Percentiles rank a stretch among this genome's conserved stretches.
Conservation (phyloP, 768 basidiomycete genomes). For the Rhodotorula babjevae region DNA sequence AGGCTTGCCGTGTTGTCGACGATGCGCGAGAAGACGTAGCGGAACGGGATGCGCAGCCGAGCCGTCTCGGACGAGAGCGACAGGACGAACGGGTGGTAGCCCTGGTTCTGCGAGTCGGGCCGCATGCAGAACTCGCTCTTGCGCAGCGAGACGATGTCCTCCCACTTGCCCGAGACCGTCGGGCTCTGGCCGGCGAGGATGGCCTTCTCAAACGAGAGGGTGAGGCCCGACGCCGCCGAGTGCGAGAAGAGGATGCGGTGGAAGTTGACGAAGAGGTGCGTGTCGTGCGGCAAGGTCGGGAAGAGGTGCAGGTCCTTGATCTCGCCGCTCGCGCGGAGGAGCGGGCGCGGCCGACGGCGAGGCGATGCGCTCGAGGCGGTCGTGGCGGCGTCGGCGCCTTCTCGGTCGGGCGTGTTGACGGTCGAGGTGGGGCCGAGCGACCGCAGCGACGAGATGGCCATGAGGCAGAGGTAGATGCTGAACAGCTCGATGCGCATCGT, state of each 20-base stretch:
- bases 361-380: background rate
- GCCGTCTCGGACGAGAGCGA: conserved; percentile 60
- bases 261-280: conserved; percentile 45
- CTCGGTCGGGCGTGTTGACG: background rate
- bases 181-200: conserved; percentile 59
- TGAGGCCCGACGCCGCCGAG: conserved; percentile 41
- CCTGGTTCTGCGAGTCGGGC: conserved; percentile 36
- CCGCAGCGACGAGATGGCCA: conserved; percentile 37
- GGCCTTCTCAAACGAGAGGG: conserved; percentile 49
- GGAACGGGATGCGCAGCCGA: conserved; percentile 72
- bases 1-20: conserved; percentile 65
- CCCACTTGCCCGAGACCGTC: conserved; percentile 58
- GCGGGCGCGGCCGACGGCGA: conserved; percentile 15
- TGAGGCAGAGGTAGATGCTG: conserved; percentile 59
- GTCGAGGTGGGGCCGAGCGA: conserved; percentile 7
- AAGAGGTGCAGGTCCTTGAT: conserved; percentile 36
- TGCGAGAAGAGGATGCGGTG: conserved; percentile 35
- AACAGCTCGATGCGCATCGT: conserved; percentile 51
- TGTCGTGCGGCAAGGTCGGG: conserved; percentile 47
- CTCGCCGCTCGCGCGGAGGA: conserved; percentile 17
- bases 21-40: conserved; percentile 69
- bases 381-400: background rate
- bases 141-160: conserved; percentile 64
- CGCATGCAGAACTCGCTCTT: conserved; percentile 45
- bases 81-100: conserved; percentile 46